Evolutionary conservation across 1,284 basidiomycete genomes (phyloP).

Genomic region (Cutaneotrichosporon curvatum): DNA sequence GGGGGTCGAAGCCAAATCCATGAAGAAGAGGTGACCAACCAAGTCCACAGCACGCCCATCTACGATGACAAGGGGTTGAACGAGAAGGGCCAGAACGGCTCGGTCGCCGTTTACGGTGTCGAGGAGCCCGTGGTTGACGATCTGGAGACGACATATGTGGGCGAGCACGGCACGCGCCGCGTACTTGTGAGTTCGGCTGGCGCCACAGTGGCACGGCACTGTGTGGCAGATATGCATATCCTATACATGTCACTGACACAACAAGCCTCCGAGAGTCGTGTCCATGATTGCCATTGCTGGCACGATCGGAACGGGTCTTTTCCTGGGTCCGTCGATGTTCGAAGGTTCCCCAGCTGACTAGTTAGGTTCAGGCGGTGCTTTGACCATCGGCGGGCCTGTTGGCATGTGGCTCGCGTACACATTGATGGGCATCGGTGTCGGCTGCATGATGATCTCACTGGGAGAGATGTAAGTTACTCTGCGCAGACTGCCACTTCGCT

Average conservation of each 20-base stretch:
- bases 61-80: neutral
- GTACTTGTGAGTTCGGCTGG: neutral
- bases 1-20: too few relatives aligned
- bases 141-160: conserved; percentile 1
- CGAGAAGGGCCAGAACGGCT: too few relatives aligned
- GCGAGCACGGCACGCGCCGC: conserved; percentile 5
- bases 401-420: conserved; percentile 36
- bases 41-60: too few relatives aligned
- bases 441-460: conserved; percentile 14
- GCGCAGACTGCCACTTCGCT: too few relatives aligned
- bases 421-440: conserved; percentile 17
- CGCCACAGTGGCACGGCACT: too few relatives aligned
- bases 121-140: conserved; percentile 1
- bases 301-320: conserved; percentile 49
- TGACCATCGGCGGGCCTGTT: conserved; percentile 44
- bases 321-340: conserved; percentile 40
- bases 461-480: conserved; percentile 17
- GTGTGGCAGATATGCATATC: too few relatives aligned
- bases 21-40: too few relatives aligned
- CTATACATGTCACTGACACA: too few relatives aligned
- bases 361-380: neutral
- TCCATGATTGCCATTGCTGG: conserved; percentile 46
- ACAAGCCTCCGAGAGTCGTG: conserved; percentile 7
- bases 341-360: too few relatives aligned
- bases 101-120: neutral